Base-by-base conservation (phyloP, 805 yeast genomes). In the Starmerella stigmatis region DNA sequence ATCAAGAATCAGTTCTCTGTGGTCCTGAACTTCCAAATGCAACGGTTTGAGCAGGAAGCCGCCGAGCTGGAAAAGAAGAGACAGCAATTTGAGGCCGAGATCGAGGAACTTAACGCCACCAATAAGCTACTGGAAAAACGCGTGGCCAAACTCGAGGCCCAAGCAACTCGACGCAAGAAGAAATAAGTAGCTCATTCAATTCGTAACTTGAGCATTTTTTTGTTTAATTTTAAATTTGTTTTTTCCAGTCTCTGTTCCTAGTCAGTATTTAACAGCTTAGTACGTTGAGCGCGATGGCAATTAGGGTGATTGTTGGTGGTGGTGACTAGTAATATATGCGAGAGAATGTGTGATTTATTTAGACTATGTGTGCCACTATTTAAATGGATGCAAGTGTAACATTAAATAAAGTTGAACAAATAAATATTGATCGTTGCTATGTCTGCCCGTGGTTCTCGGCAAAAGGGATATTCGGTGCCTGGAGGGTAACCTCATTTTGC, bases 1-100 rank as follows among this genome's bases (percentile, higher is more conserved):
- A 41, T 55, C 25, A 33, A 41, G 30, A 32, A 81, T 64, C 81
- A 80, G 64, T 86, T 84, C 66, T 83, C 92, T 5, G 88, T 81
- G 60, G 94, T 86, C 64, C 76, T 84, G 43, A 79, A 81, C 65
- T 86, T 85, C 47, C 95, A 86, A 67, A 94, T 85, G 63, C 88
- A 81, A 58, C 75, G 94, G 65, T 86, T 86, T 60, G 80, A 86
- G 68, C 89, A 83, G 66, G 86, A 95, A 94, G 86, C 81, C 63
- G 78, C 80, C 53, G 86, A 85, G 64, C 83, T 86, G 58, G 53
- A 81, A 79, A 56, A 89, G 80, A 64, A 76, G 85, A 71, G 75
- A 78, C 64, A 78, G 86, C 66, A 25, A 13, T 36, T 45, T 13
- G 26, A 42, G 23, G 27, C 25, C 11, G 56, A 53, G 35, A 31